Base-by-base conservation (phyloP, 2,329 filamentous ascomycete genomes). In the Aspergillus viridinutans region DNA sequence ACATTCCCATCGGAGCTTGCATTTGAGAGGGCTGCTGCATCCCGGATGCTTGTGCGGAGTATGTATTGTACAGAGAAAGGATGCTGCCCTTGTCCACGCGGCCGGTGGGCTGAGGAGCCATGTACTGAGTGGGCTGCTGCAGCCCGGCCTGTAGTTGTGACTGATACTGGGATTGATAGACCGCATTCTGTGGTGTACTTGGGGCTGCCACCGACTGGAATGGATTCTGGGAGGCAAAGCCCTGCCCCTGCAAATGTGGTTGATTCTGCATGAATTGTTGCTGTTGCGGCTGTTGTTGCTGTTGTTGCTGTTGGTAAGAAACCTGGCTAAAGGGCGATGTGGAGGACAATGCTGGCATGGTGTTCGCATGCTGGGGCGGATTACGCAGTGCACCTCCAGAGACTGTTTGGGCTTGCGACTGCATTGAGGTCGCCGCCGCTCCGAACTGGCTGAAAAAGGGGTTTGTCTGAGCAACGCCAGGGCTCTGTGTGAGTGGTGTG, bases 71-170 rank as follows among this genome's bases (percentile, higher is more conserved):
- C 12, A 80, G 66, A 14, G 78, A 74, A 38, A 80, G 68, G 49
- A 80, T 80, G 52, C 73, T 76, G 40, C 70, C 73, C 61, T 79
- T 81, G 57, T 80, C 76, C 58, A 79, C 68, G 38, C 74, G 72
- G 21, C 74, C 72, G 3, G 76, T 78, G 47, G 70, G 69, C 61
- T 79, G 78, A 4, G 73, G 62, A 28, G 63, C 62, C n/a, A 76
- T 64, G 38, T 67, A 66, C 59, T 74, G 71, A 1, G 55, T 49
- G 4, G 61, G 32, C 5, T 61, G 52, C 50, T 68, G 64, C 58
- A 57, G 52, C 3, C 59, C 61, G 23, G 55, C 25, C 26, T 53
- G 55, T 49, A 40, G 32, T 28, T 25, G 54, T 50, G 58, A 61
- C 47, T 67, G 65, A 50, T 66, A 67, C 56, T 67, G 71, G 12